Base-by-base conservation (phyloP, 495 filamentous ascomycete species). In the Xylaria scruposa region DNA sequence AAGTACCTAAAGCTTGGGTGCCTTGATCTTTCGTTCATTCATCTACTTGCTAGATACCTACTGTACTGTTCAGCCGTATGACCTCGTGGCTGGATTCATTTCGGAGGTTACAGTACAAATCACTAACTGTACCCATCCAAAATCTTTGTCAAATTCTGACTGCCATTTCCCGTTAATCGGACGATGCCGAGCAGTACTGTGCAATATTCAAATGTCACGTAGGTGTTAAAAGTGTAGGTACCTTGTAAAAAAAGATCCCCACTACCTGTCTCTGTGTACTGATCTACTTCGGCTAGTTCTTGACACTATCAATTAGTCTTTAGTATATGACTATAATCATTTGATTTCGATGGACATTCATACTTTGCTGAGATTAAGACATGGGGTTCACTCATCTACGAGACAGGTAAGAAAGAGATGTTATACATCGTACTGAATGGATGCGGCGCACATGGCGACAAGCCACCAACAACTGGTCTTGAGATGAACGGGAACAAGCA, bases 401-500 rank as follows among this genome's bases (percentile, higher is more conserved):
- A 12, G 3, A 59, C 5, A 33, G 9, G 53, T 15, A 56, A 26
- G 53, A 33, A 58, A 17, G 15, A 4, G 53, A 58, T 31, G 38
- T 24, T 44, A 24, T 63, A 44, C 21, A 29, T 9, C 40, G 3
- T 19, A 46, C 42, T 65, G 62, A 29, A 65, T 65, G 42, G 21
- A 29, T 63, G n/a, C n/a, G 49, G 49, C 10, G 49, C 49, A 51
- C 49, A 24, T 8, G 15, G 54, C 26, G 26, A 26, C 24, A 19
- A 19, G 40, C 40, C 42, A 65, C 42, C 44, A 47, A 53, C 31
- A 8, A 51, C 63, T 67, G 46, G 19, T 29, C 44, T 66, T 9
- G 13, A 66, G 62, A n/a, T 67, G 65, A 56, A 44, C 60, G 38
- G 60, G 38, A 42, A 42, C 60, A 63, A 60, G 60, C 60, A 24